Base-by-base conservation (phyloP, 495 filamentous ascomycete species). In the Neurospora discreta region DNA sequence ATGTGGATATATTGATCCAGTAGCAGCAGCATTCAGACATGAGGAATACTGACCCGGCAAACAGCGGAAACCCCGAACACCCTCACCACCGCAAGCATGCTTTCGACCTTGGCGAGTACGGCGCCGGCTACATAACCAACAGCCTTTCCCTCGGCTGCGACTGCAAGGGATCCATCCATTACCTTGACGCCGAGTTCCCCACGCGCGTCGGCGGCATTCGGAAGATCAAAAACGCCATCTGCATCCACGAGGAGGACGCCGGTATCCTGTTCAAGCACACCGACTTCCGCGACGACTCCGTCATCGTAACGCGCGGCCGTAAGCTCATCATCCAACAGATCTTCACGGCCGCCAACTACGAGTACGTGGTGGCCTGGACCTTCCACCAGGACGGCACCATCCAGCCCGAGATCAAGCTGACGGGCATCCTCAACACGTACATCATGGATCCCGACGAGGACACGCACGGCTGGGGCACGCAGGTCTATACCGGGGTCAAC, bases 281-380 rank as follows among this genome's bases (percentile, higher is more conserved):
- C 67, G 94, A 98, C 80, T 98, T 97, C 88, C 90, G 95, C 68
- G 94, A 97, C 79, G 91, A 94, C 58, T 92, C 91, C 0, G 88
- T 90, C 68, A 91, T 96, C 70, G 92, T 97, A 30, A 97, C 94
- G 15, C 90, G 95, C 58, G 94, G 88, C 39, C 88, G 94, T 16
- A 97, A 96, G 77, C 86, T 98, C 71, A 85, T 98, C 74, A 86
- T 98, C 76, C 94, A 93, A 30, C 95, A 97, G 70, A 91, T 97
- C 76, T 97, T 98, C 84, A 98, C 95, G 1, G 95, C 94, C 10
- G 93, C 94, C 68, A 98, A 98, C 83, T 98, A 98, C 82, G 95
- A 98, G 81, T 98, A 98, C 82, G 94, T 93, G 71, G 90, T 84
- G 11, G 91, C 95, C 83, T 97, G 94, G 93, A 89, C 93, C 76